These are phyloP conservation scores for Inonotus obliquus DNA, from an alignment of 1,284 basidiomycete species.

Conservation along the genomic window DNA sequence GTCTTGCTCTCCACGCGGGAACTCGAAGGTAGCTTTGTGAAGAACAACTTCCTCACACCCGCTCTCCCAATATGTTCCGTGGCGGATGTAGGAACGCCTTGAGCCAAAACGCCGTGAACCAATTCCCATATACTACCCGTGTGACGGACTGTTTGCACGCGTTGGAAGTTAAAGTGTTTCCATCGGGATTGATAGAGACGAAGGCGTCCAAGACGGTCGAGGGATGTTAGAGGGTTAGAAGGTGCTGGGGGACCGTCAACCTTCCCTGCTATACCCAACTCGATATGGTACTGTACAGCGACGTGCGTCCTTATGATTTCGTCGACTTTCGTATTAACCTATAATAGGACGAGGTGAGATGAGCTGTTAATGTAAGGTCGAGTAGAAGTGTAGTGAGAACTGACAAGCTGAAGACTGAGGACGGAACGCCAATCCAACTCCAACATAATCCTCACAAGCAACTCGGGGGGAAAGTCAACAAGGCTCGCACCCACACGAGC, in stretches of 20 bases:
- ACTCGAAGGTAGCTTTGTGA: constrained; percentile 17
- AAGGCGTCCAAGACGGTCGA: constrained; percentile 40
- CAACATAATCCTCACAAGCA: constrained; percentile 26
- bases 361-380: neutral
- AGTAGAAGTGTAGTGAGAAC: constrained; percentile 12
- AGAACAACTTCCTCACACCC: constrained; percentile 13
- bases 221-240: constrained; percentile 20
- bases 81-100: constrained; percentile 28
- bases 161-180: constrained; percentile 38
- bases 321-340: constrained; percentile 45
- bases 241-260: constrained; percentile 35
- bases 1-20: constrained; percentile 25
- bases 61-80: constrained; percentile 33
- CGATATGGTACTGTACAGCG: constrained; percentile 45
- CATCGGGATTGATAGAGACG: constrained; percentile 43
- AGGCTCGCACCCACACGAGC: constrained; percentile 20
- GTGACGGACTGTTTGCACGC: constrained; percentile 35
- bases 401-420: constrained; percentile 37
- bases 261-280: constrained; percentile 47
- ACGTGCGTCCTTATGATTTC: constrained; percentile 34
- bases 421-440: constrained; percentile 31
- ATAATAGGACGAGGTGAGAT: neutral
- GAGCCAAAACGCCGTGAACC: constrained; percentile 54
- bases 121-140: constrained; percentile 44
- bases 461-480: constrained; percentile 25